These are phyloP conservation scores for Dryadomyces sulphureus DNA, from an alignment of 2,329 filamentous ascomycete species.

Conservation along the genomic window DNA sequence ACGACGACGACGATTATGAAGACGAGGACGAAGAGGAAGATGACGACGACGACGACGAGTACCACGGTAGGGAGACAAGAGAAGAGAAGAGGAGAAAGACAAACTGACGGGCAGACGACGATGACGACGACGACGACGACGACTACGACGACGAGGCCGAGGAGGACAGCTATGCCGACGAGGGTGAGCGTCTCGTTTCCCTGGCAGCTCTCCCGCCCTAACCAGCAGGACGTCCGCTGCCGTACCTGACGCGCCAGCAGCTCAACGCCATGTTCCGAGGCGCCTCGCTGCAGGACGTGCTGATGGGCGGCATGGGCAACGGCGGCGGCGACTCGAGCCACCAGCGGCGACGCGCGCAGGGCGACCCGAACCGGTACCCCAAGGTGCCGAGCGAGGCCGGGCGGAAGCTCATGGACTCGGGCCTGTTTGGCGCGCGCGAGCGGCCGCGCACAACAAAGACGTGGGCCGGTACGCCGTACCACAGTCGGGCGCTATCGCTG, in stretches of 20 bases:
- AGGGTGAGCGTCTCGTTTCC: constrained; percentile 5
- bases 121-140: constrained; percentile 8
- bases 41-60: constrained; percentile 4
- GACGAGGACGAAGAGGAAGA: constrained; percentile 12
- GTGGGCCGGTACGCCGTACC: not conserved
- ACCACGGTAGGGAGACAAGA: constrained; percentile 6
- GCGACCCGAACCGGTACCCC: constrained; percentile 53
- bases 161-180: constrained; percentile 10
- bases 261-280: constrained; percentile 13
- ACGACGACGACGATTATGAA: not conserved
- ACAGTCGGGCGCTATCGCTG: constrained; percentile 33
- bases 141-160: constrained; percentile 13
- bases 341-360: constrained; percentile 24
- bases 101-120: constrained; percentile 10
- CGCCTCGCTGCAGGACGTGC: constrained; percentile 10
- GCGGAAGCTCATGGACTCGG: constrained; percentile 63
- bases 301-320: constrained; percentile 8
- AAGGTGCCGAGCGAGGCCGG: constrained; percentile 72
- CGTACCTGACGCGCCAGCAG: constrained; percentile 12
- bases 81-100: constrained; percentile 2
- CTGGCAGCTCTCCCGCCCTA: too few species aligned
- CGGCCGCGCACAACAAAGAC: constrained; percentile 12
- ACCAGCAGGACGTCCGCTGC: not conserved
- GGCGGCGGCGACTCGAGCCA: constrained; percentile 9
- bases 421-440: constrained; percentile 61